These are phyloP conservation scores for Trichomonascaceae sp. DNA, from an alignment of 1,139 yeast genomes.

Conservation along the genomic window DNA sequence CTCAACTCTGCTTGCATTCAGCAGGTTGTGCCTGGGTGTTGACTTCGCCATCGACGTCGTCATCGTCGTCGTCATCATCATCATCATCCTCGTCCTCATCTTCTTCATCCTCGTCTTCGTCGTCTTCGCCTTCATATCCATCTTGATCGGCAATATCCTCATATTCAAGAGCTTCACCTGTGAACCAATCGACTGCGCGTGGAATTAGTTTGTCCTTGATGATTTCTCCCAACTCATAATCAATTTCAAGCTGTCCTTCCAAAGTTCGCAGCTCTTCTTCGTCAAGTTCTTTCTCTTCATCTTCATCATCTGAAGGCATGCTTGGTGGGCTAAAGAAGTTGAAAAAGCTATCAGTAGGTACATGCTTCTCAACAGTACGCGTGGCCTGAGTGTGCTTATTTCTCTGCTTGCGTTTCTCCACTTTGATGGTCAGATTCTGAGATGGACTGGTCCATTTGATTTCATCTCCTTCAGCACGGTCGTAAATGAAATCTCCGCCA, in stretches of 20 bases:
- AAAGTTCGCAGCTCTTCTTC: slow-evolving; percentile 61
- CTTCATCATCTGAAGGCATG: slow-evolving; percentile 53
- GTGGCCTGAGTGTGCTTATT: slow-evolving; percentile 97
- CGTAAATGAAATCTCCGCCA: slow-evolving; percentile 94
- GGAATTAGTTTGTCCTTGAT: slow-evolving; percentile 94
- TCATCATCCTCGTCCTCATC: slow-evolving; percentile 45
- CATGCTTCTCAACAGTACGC: slow-evolving; percentile 88
- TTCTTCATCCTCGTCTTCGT: slow-evolving; percentile 51
- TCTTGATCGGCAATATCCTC: slow-evolving; percentile 42
- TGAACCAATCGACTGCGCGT: slow-evolving; percentile 96
- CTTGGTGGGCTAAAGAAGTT: slow-evolving; percentile 92
- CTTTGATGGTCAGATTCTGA: slow-evolving; percentile 72
- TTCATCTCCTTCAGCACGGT: slow-evolving; percentile 88
- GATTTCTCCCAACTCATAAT: slow-evolving; percentile 94
- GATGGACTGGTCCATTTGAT: slow-evolving; percentile 83
- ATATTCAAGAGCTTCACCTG: slow-evolving; percentile 85
- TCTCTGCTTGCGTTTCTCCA: slow-evolving; percentile 96
- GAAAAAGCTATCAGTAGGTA: slow-evolving; percentile 91
- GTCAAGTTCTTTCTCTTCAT: slow-evolving; percentile 41
- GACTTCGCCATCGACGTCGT: slow-evolving; percentile 43
- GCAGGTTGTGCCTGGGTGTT: slow-evolving; percentile 40
- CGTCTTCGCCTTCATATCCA: slow-evolving; percentile 45
- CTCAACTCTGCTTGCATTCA: slow-evolving; percentile 69
- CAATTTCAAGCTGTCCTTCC: slow-evolving; percentile 82
- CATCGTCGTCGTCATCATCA: slow-evolving; percentile 44